These are phyloP conservation scores for Wickerhamiella domercqiae DNA, from an alignment of 805 yeast species.

Conservation along the genomic window DNA sequence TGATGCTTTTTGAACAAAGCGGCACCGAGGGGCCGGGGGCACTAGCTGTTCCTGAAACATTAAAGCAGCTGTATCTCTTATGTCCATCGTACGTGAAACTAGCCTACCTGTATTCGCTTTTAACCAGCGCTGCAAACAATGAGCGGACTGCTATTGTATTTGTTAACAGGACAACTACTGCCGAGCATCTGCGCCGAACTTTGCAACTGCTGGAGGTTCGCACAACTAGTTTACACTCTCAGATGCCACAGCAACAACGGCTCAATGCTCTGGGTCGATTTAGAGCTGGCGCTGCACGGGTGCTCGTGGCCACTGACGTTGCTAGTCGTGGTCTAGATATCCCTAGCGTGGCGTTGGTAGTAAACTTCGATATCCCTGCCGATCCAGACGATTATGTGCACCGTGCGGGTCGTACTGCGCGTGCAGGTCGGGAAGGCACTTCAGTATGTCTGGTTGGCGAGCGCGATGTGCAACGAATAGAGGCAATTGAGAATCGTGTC, in stretches of 20 bases:
- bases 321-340: constrained; percentile 97
- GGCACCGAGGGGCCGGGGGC: constrained; percentile 59
- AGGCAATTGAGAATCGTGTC: constrained; percentile 76
- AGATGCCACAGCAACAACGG: constrained; percentile 86
- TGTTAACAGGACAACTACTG: constrained; percentile 80
- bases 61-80: constrained; percentile 50
- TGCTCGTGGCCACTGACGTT: constrained; percentile 88
- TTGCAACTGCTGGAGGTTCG: constrained; percentile 57
- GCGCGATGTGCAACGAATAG: constrained; percentile 64
- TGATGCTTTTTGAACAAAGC: constrained; percentile 49
- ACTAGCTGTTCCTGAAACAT: constrained; percentile 65
- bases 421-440: constrained; percentile 88
- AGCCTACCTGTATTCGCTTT: constrained; percentile 59
- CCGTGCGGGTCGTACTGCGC: constrained; percentile 96
- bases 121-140: constrained; percentile 45
- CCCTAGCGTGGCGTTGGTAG: constrained; percentile 77
- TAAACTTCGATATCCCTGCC: constrained; percentile 86
- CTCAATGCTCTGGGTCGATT: constrained; percentile 83
- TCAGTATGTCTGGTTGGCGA: constrained; percentile 73
- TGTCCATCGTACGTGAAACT: constrained; percentile 84
- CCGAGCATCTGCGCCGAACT: constrained; percentile 72
- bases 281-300: constrained; percentile 86
- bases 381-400: constrained; percentile 95
- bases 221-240: constrained; percentile 84
- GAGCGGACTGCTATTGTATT: constrained; percentile 69